Base-by-base conservation (phyloP, 2,329 filamentous ascomycete genomes). In the Colletotrichum tropicicola region DNA sequence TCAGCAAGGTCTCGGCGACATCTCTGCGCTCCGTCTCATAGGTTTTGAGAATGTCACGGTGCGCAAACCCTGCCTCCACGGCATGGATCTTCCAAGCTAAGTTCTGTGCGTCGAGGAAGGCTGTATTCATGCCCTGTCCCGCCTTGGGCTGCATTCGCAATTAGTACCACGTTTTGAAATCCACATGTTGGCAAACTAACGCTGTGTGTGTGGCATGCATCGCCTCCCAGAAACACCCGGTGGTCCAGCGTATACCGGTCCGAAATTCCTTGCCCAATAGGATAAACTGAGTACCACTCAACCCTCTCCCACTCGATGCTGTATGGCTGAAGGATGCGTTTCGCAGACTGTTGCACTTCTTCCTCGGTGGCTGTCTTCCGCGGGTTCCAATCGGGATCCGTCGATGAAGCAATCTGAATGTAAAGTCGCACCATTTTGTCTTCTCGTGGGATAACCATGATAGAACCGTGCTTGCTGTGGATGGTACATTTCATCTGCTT, bases 81-180 rank as follows among this genome's bases (percentile, higher is more conserved):
- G 92, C 89, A 74, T 97, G 94, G 54, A 98, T 92, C 82, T 98
- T 98, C 94, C 94, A 98, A 7, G 94, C 94, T 41, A 98, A 83
- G 77, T 98, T 98, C 65, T 93, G 87, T 1, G 93, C 93, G 70
- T 95, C 91, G 54, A 92, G 82, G 78, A 93, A 93, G 4, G 90
- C 91, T 0, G 91, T 91, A 72, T 93, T 93, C 91, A 93, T 93
- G 28, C 91, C 91, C 76, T 93, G 91, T 1, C 91, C 91, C 30
- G 91, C 91, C 80, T 92, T 93, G 37, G 91, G 91, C 86, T 89
- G 71, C 85, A 27, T 9, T 13, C n/a, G 17, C 21, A 13, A 44
- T 61, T 23, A 61, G 48, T 27, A 19, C 30, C 25, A 32, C 12
- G 56, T n/a, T 21, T 12, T 6, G 15, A 19, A 21, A n/a, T n/a